Evolutionary conservation across 2,329 filamentous ascomycete genomes (phyloP), one percentile per base, ranked within the genome.

Genomic region (Aspergillus piperis): DNA sequence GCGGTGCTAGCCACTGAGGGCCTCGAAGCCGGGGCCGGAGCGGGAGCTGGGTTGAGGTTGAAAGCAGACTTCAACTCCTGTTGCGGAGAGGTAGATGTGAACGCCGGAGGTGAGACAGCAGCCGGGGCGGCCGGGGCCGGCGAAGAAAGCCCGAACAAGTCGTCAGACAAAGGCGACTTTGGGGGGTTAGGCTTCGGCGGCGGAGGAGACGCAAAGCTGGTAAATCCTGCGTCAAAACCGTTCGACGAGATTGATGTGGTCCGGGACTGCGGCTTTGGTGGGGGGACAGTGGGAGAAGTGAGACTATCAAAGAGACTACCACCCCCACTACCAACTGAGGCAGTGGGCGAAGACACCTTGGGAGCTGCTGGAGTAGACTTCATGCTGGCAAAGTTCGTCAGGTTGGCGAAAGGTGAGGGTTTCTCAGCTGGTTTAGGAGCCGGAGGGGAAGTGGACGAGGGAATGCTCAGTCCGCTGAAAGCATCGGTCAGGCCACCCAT

Each of bases 281-380:
- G 75, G 8, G 83, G 75, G 15, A 86, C 76, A 58, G 86, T 87
- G 1, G 86, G 78, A n/a, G 89, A 84, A 68, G 90, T 87, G 21
- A 76, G 64, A 44, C 84, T 79, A 70, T 96, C 88, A 72, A 97
- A 97, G 77, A 97, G 95, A 72, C 89, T 85, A 51, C 92, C 90
- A 62, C 89, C 84, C 48, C 92, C 92, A 54, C 92, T 90, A 64
- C 89, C 84, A 50, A 81, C 75, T 65, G 85, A 75, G 39, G 80
- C 76, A 62, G 81, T 73, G 42, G 84, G 76, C 41, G 82, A 78
- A 63, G 80, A 78, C 68, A 82, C 66, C 67, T 81, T 80, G 55
- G 80, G 76, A 59, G 78, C 79, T 67, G 78, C 79, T 68, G 72
- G 73, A 0, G 74, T 71, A 8, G 78, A 77, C 64, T 80, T 78